Base-by-base conservation (phyloP, 768 basidiomycete species). In the Lyophyllum shimeji region DNA sequence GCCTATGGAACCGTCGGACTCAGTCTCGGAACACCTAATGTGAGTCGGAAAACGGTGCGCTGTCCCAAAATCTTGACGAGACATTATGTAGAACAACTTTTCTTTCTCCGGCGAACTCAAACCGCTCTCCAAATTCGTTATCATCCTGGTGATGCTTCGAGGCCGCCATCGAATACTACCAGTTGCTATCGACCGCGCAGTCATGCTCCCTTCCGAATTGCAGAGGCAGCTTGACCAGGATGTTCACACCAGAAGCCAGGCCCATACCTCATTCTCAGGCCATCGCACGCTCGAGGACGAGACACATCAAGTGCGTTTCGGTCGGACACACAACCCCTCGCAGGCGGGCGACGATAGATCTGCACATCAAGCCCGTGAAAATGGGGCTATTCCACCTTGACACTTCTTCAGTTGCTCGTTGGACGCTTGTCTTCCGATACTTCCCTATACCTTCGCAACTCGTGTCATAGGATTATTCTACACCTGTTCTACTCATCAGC, bases 1-100 rank as follows among this genome's bases (percentile, higher is more conserved):
- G 91, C 90, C 3, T 95, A 93, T 67, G 93, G 92, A 0, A 86
- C 86, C 17, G 90, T 98, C 52, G 96, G 96, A 0, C 81, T 98
- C 17, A 93, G 89, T 68, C 78, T 97, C 1, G 96, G 96, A 2
- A 78, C 90, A n/a, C 85, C 87, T n/a, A 78, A 76, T 13, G 94
- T 95, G 49, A 63, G 86, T 67, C 5, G 12, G 33, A 20, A 23
- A 17, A 17, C 13, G 12, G 40, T 49, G 11, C 20, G 13, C 49
- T 50, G 18, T 59, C 21, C 60, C 52, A 56, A 63, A 15, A 11
- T 43, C 46, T 52, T 53, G 49, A 29, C 17, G 44, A 12, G 50
- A 27, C 9, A 4, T 13, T 29, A 50, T 33, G 2, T 59, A 97
- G 94, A 78, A 82, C 67, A 89, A 90, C 66, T 92, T 84, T 63